These are phyloP conservation scores for Triglochin maritima DNA, from an alignment of 106 monocot species.

Conservation along the genomic window DNA sequence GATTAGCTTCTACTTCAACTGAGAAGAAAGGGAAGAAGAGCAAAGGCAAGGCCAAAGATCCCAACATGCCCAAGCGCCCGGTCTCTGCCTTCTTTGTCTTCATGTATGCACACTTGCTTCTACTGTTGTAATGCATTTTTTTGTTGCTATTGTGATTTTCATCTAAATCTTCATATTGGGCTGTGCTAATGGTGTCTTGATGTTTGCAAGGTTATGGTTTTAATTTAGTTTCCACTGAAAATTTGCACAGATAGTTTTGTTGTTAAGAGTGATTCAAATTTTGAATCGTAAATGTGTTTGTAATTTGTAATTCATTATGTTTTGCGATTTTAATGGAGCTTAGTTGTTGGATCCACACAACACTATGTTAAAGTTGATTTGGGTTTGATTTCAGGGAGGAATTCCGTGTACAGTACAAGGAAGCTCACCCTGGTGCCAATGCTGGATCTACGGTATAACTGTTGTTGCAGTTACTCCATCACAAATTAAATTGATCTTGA, in stretches of 20 bases:
- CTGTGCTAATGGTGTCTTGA: too few relatives aligned
- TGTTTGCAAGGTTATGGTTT: too few relatives aligned
- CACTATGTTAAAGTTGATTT: not conserved
- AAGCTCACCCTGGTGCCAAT: constrained; percentile 57
- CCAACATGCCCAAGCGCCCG: constrained; percentile 64
- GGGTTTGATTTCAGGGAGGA: constrained; percentile 79
- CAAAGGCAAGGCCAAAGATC: constrained; percentile 12
- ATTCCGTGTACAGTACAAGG: constrained; percentile 21
- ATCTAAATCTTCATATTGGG: too few relatives aligned
- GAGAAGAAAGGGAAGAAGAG: constrained; percentile 47
- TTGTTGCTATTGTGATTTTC: too few relatives aligned
- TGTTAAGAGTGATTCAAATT: not conserved
- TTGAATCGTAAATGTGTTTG: not conserved
- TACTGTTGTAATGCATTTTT: too few relatives aligned
- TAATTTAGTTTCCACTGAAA: too few relatives aligned
- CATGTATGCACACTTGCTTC: constrained; percentile 26
- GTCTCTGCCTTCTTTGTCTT: constrained; percentile 82
- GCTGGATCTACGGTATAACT: constrained; percentile 37
- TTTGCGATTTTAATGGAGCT: not conserved
- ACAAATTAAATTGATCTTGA: not conserved
- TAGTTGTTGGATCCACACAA: not conserved
- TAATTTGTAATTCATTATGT: not conserved
- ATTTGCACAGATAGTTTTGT: too few relatives aligned
- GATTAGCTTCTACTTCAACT: constrained; percentile 16
- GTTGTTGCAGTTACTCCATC: not conserved